phyloP scores from a whole-genome alignment of 768 basidiomycete species.

The Vararia minispora region DNA sequence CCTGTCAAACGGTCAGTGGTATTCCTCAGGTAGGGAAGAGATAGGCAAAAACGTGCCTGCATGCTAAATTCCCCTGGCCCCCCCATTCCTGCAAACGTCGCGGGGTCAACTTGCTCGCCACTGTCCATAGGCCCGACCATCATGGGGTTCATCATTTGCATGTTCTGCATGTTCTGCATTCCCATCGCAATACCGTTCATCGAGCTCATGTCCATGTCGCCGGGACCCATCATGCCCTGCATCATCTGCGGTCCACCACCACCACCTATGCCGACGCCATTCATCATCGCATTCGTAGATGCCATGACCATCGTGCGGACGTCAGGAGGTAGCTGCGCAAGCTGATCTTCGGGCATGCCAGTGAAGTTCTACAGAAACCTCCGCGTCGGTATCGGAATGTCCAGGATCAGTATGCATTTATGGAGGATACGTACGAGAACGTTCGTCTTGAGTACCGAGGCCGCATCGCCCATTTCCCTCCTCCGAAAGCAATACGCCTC shows the following conservation, averaged over 20 bases:
- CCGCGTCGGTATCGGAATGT: not conserved
- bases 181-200: conserved; percentile 16
- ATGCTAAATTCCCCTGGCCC: conserved; percentile 44
- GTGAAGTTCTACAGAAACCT: conserved; percentile 51
- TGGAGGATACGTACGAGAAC: conserved; percentile 51
- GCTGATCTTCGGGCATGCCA: conserved; percentile 73
- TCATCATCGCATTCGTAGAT: conserved; percentile 70
- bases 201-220: conserved; percentile 21
- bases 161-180: conserved; percentile 12
- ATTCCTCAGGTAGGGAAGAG: not conserved
- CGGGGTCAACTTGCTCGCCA: conserved; percentile 9
- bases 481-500: conserved; percentile 83
- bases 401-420: too few species aligned
- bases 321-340: conserved; percentile 67
- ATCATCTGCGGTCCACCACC: conserved; percentile 25
- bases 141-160: conserved; percentile 46
- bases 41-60: conserved; percentile 41
- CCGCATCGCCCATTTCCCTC: conserved; percentile 70
- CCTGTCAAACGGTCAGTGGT: conserved; percentile 7
- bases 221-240: conserved; percentile 24
- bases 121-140: conserved; percentile 37
- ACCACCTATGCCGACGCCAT: conserved; percentile 38
- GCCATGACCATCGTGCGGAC: conserved; percentile 84
- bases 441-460: conserved; percentile 70
- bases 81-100: conserved; percentile 16